Conservation (phyloP, 129 eudicot species). For the Scalesia atractyloides region DNA sequence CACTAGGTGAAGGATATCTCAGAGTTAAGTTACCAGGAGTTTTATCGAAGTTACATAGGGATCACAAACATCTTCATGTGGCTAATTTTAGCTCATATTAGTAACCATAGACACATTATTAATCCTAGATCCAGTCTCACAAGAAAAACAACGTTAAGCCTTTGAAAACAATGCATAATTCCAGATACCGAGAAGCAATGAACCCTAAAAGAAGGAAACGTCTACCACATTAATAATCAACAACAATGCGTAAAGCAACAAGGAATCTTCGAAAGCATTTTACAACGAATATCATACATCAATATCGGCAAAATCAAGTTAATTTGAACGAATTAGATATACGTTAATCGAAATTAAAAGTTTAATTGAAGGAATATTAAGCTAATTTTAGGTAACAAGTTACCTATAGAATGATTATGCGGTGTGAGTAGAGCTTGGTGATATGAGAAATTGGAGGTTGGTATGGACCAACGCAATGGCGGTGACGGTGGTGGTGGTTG, state of each 20-base stretch:
- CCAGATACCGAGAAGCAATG: slow-evolving; percentile 2
- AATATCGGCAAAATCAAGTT: slow-evolving; percentile 9
- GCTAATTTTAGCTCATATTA: not conserved
- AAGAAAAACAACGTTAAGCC: not conserved
- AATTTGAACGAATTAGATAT: not conserved
- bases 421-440: not conserved
- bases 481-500: not conserved
- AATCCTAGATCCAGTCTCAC: slow-evolving; percentile 9
- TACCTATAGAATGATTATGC: slow-evolving; percentile 4
- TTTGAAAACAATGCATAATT: slow-evolving; percentile 3
- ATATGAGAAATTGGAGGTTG: not conserved
- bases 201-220: slow-evolving; percentile 14
- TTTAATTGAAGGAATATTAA: not conserved
- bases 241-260: slow-evolving; percentile 3
- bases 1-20: too few species aligned
- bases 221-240: not conserved
- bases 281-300: slow-evolving; percentile 11
- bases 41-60: too few species aligned
- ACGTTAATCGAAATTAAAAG: not conserved
- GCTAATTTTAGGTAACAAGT: not conserved
- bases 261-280: slow-evolving; percentile 9
- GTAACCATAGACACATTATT: not conserved
- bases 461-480: not conserved
- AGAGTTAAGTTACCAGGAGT: too few species aligned
- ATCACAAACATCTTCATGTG: too few species aligned